Base-by-base conservation (phyloP, 129 eudicot species). In the Tagetes erecta region DNA sequence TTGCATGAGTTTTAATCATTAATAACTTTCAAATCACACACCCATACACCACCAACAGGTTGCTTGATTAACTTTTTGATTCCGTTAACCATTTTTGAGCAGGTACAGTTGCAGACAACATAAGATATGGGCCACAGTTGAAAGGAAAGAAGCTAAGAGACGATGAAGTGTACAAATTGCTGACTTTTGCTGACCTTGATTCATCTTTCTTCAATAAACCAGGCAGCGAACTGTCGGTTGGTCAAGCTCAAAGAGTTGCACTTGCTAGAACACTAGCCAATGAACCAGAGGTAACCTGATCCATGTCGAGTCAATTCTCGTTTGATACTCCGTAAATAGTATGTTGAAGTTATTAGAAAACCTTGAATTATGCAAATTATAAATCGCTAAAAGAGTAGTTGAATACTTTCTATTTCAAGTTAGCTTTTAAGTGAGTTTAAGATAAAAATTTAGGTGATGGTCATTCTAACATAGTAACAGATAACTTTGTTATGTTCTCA, bases 231-330 rank as follows among this genome's bases (percentile, higher is more conserved):
- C 62, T 94, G 37, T 94, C 99, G 0, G 96, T 94, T 46, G 99
- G 99, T 64, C 99, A 94, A 81, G 96, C 96, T 73, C 99, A 94
- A 77, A 74, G 99, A 58, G 99, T 94, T 60, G 97, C 99, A 34
- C 93, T 94, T 64, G 99, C 99, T 47, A 83, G 97, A 73, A 90
- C 97, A 68, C 66, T 94, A 76, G 99, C 99, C 51, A 94, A 94
- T 52, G 88, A 91, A 50, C 99, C 99, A 13, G 99, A 94, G 97
- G 98, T 90, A 76, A 75, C 6, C 20, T 35, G 14, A 30, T 68
- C 5, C 27, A 2, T 72, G 62, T 78, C 10, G 9, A 20, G 27
- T 20, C 27, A 20, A 20, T 20, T 20, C 27, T 20, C 0, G 27
- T 20, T 20, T 20, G 27, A 20, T 20, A n/a, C n/a, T n/a, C n/a